Percentiles rank a stretch among this genome's conserved stretches.
These are phyloP conservation scores for Fistulina hepatica DNA, from an alignment of 1,284 basidiomycete species.

Conservation along the genomic window DNA sequence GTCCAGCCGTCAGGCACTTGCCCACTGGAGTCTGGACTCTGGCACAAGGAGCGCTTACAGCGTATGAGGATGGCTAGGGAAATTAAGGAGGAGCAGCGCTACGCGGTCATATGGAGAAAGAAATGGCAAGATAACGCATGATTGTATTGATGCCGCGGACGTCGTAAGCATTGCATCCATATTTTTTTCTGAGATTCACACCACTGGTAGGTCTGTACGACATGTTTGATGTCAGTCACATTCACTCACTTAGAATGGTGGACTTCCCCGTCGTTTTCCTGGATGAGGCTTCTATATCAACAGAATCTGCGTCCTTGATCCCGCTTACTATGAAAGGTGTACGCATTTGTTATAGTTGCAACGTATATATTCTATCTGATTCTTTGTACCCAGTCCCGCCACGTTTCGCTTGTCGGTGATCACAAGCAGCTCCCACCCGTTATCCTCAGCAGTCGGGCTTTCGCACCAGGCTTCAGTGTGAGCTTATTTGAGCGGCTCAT, in stretches of 20 bases:
- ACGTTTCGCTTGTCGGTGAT: conserved; percentile 86
- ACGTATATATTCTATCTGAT: conserved; percentile 9
- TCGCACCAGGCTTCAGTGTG: conserved; percentile 58
- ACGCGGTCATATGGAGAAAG: too few relatives aligned
- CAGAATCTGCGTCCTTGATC: conserved; percentile 80
- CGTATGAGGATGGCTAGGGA: too few relatives aligned
- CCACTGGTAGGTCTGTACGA: conserved; percentile 83
- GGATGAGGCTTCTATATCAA: conserved; percentile 91
- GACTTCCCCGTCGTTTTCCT: conserved; percentile 93
- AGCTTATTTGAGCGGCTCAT: conserved; percentile 87
- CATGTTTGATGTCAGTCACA: conserved; percentile 69
- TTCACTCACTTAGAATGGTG: conserved; percentile 45
- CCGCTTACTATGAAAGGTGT: conserved; percentile 87
- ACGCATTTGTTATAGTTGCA: conserved; percentile 26
- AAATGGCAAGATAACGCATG: too few relatives aligned
- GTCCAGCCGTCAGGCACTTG: too few relatives aligned
- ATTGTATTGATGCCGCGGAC: too few relatives aligned
- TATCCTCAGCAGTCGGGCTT: conserved; percentile 64
- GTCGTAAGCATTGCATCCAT: too few relatives aligned
- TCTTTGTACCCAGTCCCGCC: conserved; percentile 45
- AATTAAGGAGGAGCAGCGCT: too few relatives aligned
- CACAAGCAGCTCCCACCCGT: conserved; percentile 95
- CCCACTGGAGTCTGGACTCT: too few relatives aligned
- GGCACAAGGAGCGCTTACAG: too few relatives aligned
- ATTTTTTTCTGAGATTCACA: too few relatives aligned